A percentile compares a stretch with the other conserved stretches of the same genome.
Conservation (phyloP, 257 asterid species). For the Scutellaria galericulata region DNA sequence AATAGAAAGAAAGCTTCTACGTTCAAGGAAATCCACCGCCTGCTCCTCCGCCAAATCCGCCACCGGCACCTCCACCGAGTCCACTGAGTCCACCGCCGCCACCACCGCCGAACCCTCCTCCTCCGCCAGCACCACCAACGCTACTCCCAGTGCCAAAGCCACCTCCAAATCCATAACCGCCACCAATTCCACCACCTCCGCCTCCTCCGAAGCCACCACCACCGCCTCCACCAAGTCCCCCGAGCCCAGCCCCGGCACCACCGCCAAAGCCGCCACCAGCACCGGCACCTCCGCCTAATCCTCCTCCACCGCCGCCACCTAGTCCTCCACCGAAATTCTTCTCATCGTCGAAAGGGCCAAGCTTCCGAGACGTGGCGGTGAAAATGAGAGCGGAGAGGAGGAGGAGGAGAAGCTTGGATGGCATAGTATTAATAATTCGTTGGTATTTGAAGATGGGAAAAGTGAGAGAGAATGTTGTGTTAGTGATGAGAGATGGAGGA, state of each 20-base stretch:
- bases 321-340: conserved; percentile 16
- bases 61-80: conserved; percentile 31
- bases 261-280: not conserved
- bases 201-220: conserved; percentile 15
- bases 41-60: conserved; percentile 21
- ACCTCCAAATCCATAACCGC: not conserved
- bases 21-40: conserved; percentile 17
- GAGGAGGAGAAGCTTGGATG: conserved; percentile 23
- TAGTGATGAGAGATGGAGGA: conserved; percentile 18
- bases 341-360: conserved; percentile 22
- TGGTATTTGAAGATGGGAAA: no score
- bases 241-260: not conserved
- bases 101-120: conserved; percentile 29
- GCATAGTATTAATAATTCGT: not conserved
- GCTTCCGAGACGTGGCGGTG: conserved; percentile 28
- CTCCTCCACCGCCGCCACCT: conserved; percentile 7
- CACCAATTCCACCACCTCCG: conserved; percentile 9
- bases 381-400: conserved; percentile 27
- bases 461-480: not conserved
- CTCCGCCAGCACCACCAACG: conserved; percentile 28
- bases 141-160: conserved; percentile 25
- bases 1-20: no score
- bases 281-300: conserved; percentile 25
- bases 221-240: not conserved
- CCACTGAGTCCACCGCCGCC: conserved; percentile 36